These are phyloP conservation scores for Fusarium bulbicola DNA, from an alignment of 2,329 filamentous ascomycete genomes.

Conservation along the genomic window DNA sequence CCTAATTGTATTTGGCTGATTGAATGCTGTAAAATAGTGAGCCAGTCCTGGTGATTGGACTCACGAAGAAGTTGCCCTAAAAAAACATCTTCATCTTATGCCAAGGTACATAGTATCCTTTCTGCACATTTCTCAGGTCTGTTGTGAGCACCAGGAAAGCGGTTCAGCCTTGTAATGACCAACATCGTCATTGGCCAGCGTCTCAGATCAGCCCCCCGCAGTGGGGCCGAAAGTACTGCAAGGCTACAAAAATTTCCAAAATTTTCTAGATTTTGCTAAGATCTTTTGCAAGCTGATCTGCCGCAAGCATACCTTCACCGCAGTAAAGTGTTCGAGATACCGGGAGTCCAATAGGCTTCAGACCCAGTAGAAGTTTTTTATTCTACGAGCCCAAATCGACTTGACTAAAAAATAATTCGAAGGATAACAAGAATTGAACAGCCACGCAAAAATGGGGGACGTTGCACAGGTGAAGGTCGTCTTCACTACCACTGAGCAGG, in stretches of 20 bases:
- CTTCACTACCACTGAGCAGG: slow-evolving; percentile 71
- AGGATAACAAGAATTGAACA: background rate
- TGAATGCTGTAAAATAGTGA: background rate
- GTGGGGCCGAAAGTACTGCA: slow-evolving; percentile 31
- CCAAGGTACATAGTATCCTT: background rate
- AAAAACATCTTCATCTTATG: background rate
- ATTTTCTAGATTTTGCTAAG: slow-evolving; percentile 37
- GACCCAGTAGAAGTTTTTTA: background rate
- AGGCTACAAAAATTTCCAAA: slow-evolving; percentile 42
- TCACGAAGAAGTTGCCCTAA: background rate
- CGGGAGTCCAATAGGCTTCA: slow-evolving; percentile 17
- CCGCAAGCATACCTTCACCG: slow-evolving; percentile 5
- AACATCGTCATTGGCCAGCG: background rate
- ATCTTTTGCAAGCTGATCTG: slow-evolving; percentile 21
- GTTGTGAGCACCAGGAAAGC: background rate
- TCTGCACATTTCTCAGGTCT: background rate
- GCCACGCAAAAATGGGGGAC: slow-evolving; percentile 48
- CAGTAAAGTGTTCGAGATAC: slow-evolving; percentile 26
- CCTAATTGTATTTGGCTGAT: background rate
- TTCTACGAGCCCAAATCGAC: background rate
- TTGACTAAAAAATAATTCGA: background rate
- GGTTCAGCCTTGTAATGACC: slow-evolving; percentile 33
- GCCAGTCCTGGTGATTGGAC: background rate
- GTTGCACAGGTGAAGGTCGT: slow-evolving; percentile 70
- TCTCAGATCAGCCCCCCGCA: slow-evolving; percentile 23